Conservation (phyloP, 805 yeast species). For the Grigorovia humatica region DNA sequence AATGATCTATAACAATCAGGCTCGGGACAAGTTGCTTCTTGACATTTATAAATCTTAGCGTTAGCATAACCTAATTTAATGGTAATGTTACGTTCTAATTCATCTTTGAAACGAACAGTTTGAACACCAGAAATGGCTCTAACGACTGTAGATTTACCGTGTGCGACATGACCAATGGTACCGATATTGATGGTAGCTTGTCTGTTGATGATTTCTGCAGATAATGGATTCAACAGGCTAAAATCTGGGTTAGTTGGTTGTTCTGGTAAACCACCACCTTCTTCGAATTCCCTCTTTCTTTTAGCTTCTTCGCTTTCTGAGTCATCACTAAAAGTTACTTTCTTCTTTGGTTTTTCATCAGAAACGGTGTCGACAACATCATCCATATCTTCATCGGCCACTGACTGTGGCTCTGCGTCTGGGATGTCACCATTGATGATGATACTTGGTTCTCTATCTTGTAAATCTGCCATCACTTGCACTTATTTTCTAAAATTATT, state of each 20-base stretch:
- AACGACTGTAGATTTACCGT: conserved; percentile 88
- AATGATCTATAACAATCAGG: conserved; percentile 94
- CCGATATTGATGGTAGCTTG: conserved; percentile 99
- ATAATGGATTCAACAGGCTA: conserved; percentile 66
- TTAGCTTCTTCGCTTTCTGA: conserved; percentile 67
- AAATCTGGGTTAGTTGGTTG: conserved; percentile 90
- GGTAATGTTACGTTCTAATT: conserved; percentile 96
- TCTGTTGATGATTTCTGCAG: conserved; percentile 93
- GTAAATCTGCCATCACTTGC: conserved; percentile 57
- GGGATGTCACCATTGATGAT: conserved; percentile 54
- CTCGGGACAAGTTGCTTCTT: conserved; percentile 73
- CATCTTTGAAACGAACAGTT: conserved; percentile 98
- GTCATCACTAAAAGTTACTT: conserved; percentile 72
- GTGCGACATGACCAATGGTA: conserved; percentile 93
- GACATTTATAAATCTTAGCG: conserved; percentile 94
- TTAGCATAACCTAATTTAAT: conserved; percentile 98
- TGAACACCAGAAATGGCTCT: conserved; percentile 97
- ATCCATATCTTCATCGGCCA: conserved; percentile 21
- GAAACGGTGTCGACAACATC: conserved; percentile 25
- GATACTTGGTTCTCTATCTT: conserved; percentile 77
- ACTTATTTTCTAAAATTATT: not conserved
- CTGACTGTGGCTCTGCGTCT: conserved; percentile 33
- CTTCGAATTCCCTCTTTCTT: conserved; percentile 80
- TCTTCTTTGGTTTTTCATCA: conserved; percentile 44
- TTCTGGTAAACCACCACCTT: conserved; percentile 97